Evolutionary conservation across 2,329 filamentous ascomycete genomes (phyloP), one percentile per base, ranked within the genome.

Genomic region (Fusarium lateritium): DNA sequence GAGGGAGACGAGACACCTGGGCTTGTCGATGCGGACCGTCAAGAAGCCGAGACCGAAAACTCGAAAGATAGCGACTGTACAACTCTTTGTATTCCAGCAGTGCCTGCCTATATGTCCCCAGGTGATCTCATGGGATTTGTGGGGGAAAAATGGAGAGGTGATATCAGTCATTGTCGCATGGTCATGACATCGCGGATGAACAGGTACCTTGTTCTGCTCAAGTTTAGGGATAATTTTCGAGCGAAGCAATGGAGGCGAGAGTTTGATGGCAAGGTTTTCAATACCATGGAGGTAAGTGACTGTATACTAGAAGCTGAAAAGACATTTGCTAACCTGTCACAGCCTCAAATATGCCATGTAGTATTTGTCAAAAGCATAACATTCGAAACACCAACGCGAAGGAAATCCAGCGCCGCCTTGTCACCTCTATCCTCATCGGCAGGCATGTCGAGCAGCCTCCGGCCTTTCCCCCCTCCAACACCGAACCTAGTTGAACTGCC

Each of bases 201-300:
- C 79, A 89, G 94, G 65, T 98, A 98, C 81, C 92, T 99, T 85
- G 95, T 97, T 26, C 84, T 99, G 65, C 92, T 99, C 88, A 98
- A 97, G 81, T 98, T 98, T 77, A 88, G 93, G 47, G 90, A 92
- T 69, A 87, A 88, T 31, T 88, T 87, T 74, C 89, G 88, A 66
- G 96, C 96, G 15, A 89, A 86, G 73, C 86, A 89, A 52, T 99
- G 95, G 91, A 91, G 92, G 75, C 89, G 86, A 65, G 91, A 93
- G 72, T 98, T 95, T 86, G 96, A 98, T 79, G 96, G 96, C 19
- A 96, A 93, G 77, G 88, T 95, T 0, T 98, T 98, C 77, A 97
- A 97, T 75, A 91, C 89, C 62, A 93, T 97, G 85, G 94, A 97
- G 85, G 93, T 93, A 81, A 73, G 77, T 72, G 2, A 9, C 14